Conservation (phyloP, 2,329 filamentous ascomycete species). For the Fusarium sp. region DNA sequence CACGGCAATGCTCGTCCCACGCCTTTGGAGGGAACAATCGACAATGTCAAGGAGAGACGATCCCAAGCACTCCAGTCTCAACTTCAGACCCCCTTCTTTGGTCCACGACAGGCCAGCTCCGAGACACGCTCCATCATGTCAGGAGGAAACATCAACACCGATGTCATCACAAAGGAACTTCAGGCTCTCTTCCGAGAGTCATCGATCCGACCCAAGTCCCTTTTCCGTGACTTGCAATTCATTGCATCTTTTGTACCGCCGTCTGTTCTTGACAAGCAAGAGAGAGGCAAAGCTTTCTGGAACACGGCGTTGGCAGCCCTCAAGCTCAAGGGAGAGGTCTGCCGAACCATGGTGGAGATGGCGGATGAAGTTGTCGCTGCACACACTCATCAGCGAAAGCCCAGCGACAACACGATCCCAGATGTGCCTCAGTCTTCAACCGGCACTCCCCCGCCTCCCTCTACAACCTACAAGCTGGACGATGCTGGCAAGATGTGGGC, state of each 20-base stretch:
- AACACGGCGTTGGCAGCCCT: conserved; percentile 89
- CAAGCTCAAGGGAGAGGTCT: conserved; percentile 88
- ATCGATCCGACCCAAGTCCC: conserved; percentile 78
- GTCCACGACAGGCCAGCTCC: conserved; percentile 57
- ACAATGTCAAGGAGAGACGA: conserved; percentile 76
- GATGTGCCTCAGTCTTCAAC: conserved; percentile 52
- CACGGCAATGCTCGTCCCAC: conserved; percentile 55
- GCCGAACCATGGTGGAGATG: conserved; percentile 79
- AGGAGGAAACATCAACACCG: conserved; percentile 66
- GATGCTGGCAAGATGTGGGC: conserved; percentile 92
- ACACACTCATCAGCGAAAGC: conserved; percentile 72
- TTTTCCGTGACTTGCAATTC: conserved; percentile 85
- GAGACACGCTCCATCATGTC: conserved; percentile 65
- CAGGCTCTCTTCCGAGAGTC: conserved; percentile 75
- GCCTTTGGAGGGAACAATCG: conserved; percentile 74
- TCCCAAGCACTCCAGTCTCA: conserved; percentile 61
- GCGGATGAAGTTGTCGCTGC: conserved; percentile 67
- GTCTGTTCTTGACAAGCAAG: conserved; percentile 70
- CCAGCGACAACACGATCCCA: conserved; percentile 49
- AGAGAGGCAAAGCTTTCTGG: conserved; percentile 85
- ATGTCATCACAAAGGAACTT: conserved; percentile 75
- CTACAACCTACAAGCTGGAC: conserved; percentile 76
- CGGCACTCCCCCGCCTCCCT: conserved; percentile 60
- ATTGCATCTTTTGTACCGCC: conserved; percentile 75
- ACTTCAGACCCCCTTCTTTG: conserved; percentile 47